Evolutionary conservation across 2,329 filamentous ascomycete species (phyloP).

Genomic region (Fusarium nodosum): DNA sequence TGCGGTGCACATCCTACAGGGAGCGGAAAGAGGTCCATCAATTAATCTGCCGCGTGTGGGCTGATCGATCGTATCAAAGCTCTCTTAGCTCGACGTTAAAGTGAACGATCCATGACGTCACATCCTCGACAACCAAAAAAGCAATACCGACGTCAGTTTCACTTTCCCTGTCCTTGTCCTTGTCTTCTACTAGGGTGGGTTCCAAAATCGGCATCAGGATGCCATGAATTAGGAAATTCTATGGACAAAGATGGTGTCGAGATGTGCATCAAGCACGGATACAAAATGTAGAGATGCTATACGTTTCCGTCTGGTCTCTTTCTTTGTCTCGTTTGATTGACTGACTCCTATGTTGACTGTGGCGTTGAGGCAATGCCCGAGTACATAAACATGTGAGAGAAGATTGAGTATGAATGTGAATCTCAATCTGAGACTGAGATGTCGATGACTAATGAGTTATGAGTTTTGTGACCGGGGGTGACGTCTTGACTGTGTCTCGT

Average conservation of each 20-base stretch:
- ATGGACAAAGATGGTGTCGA: conserved; percentile 32
- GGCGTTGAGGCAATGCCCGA: conserved; percentile 24
- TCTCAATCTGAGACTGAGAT: conserved; percentile 12
- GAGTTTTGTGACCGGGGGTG: conserved; percentile 30
- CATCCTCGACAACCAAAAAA: conserved; percentile 6
- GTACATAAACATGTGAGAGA: conserved; percentile 33
- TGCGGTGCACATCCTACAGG: background rate
- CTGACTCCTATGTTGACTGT: background rate
- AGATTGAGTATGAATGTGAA: background rate
- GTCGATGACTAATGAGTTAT: conserved; percentile 27
- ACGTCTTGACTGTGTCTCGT: conserved; percentile 42
- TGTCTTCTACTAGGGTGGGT: conserved; percentile 2
- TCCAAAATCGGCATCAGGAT: conserved; percentile 34
- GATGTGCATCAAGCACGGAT: conserved; percentile 9
- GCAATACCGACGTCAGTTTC: conserved; percentile 36
- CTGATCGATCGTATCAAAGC: conserved; percentile 41
- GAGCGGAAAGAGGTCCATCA: background rate
- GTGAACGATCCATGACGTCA: conserved; percentile 50
- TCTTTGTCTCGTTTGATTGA: background rate
- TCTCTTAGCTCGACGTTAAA: conserved; percentile 31
- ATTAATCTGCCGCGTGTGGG: conserved; percentile 21
- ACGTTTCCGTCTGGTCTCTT: conserved; percentile 1
- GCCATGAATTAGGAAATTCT: conserved; percentile 37
- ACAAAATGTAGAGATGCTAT: conserved; percentile 4
- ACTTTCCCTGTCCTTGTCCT: background rate